Conservation (phyloP, 495 filamentous ascomycete genomes). For the Penicillium pancosmium region DNA sequence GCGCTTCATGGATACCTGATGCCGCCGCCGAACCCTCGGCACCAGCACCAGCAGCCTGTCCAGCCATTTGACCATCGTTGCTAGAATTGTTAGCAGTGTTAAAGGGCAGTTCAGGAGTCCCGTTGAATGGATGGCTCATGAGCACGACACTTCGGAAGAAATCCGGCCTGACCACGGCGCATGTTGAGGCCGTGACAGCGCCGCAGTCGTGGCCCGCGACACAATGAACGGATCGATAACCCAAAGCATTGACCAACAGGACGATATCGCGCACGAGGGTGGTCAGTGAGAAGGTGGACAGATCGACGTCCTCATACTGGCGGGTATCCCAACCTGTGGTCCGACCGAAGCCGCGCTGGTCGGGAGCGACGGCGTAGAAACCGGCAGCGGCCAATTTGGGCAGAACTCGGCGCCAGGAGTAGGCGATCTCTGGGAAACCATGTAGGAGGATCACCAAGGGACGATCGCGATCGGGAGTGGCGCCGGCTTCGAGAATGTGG, state of each 20-base stretch:
- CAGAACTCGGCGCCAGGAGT: constrained; percentile 68
- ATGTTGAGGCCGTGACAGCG: constrained; percentile 58
- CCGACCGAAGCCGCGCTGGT: constrained; percentile 70
- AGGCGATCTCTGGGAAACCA: constrained; percentile 70
- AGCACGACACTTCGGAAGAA: constrained; percentile 58
- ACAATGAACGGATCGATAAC: constrained; percentile 58
- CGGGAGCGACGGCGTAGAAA: constrained; percentile 66
- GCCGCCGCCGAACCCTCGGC: constrained; percentile 34
- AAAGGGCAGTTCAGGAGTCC: constrained; percentile 52
- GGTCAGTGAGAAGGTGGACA: constrained; percentile 59
- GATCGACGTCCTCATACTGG: constrained; percentile 53
- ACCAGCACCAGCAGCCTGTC: constrained; percentile 19
- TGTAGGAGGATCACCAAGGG: constrained; percentile 66
- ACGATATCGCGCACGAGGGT: constrained; percentile 65
- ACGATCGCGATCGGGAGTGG: constrained; percentile 33
- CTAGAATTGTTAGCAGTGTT: constrained; percentile 39
- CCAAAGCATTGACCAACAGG: constrained; percentile 60
- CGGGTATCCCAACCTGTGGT: constrained; percentile 63
- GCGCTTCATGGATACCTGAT: constrained; percentile 50
- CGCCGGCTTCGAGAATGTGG: constrained; percentile 62
- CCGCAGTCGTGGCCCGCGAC: constrained; percentile 72
- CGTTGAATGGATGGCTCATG: constrained; percentile 61
- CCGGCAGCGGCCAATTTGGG: constrained; percentile 55
- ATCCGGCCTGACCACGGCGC: constrained; percentile 65
- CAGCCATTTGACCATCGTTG: constrained; percentile 25